These are phyloP conservation scores for Arctium minus DNA, from an alignment of 129 eudicot species.

Conservation along the genomic window DNA sequence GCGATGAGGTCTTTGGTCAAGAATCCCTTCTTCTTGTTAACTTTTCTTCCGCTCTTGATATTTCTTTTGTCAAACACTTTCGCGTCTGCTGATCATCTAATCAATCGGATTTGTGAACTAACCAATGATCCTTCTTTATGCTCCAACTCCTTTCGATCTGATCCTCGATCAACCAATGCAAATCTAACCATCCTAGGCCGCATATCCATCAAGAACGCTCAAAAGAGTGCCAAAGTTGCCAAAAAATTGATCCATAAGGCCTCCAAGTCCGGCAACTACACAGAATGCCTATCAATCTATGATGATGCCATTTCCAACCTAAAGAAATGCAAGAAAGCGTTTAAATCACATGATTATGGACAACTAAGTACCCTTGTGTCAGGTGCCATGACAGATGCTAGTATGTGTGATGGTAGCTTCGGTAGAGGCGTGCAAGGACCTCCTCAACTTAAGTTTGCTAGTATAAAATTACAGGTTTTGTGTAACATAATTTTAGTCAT, in stretches of 20 bases:
- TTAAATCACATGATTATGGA: constrained; percentile 22
- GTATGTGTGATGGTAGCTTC: constrained; percentile 38
- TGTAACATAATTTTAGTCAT: constrained; percentile 22
- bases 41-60: constrained; percentile 3
- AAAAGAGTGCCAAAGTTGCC: constrained; percentile 18
- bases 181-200: constrained; percentile 26
- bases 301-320: constrained; percentile 26
- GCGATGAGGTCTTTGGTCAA: constrained; percentile 8
- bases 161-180: constrained; percentile 32
- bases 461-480: constrained; percentile 19
- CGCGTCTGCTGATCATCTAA: constrained; percentile 21
- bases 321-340: constrained; percentile 11
- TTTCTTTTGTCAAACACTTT: background rate
- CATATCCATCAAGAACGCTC: constrained; percentile 28
- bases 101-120: constrained; percentile 24
- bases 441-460: constrained; percentile 25
- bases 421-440: constrained; percentile 28
- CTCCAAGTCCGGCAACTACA: constrained; percentile 10
- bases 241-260: constrained; percentile 10
- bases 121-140: constrained; percentile 35
- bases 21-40: background rate
- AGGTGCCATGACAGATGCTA: constrained; percentile 27
- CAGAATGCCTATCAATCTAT: constrained; percentile 25
- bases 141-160: constrained; percentile 13
- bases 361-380: constrained; percentile 10